These are phyloP conservation scores for Phytophthora gonapodyides DNA, from an alignment of 352 stramenopile species.

Conservation along the genomic window DNA sequence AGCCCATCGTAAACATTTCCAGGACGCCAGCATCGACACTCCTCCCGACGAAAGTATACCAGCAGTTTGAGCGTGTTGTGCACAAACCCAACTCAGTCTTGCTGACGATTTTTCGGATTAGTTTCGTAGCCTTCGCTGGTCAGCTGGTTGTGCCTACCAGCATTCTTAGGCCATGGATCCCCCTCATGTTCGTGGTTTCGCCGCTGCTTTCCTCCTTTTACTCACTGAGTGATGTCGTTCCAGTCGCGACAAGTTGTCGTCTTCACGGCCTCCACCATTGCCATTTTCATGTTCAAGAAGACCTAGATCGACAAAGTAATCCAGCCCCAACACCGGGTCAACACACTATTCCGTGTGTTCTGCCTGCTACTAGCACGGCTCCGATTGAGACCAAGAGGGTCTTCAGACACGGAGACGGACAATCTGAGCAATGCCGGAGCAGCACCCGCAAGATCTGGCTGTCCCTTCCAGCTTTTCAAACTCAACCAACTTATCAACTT, in stretches of 20 bases:
- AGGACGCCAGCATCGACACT: slow-evolving; percentile 3
- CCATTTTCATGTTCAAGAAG: slow-evolving; percentile 31
- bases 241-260: slow-evolving; percentile 23
- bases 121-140: slow-evolving; percentile 8
- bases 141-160: slow-evolving; percentile 10
- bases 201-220: slow-evolving; percentile 17
- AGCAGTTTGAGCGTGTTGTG: background rate
- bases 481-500: background rate
- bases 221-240: slow-evolving; percentile 16
- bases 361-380: slow-evolving; percentile 24
- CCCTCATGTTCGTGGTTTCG: background rate
- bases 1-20: slow-evolving; percentile 1
- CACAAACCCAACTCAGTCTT: background rate
- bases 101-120: slow-evolving; percentile 3
- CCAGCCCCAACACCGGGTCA: background rate
- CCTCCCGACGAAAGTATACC: background rate
- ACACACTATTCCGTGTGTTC: slow-evolving; percentile 26
- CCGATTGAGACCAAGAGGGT: background rate
- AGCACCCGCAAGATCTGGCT: too few species aligned
- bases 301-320: slow-evolving; percentile 8
- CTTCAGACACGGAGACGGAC: background rate
- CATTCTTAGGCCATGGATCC: background rate
- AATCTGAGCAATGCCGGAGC: too few species aligned
- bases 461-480: too few species aligned
- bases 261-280: slow-evolving; percentile 25